Evolutionary conservation across 441 rosid species (phyloP).

Genomic region (Eruca vesicaria): DNA sequence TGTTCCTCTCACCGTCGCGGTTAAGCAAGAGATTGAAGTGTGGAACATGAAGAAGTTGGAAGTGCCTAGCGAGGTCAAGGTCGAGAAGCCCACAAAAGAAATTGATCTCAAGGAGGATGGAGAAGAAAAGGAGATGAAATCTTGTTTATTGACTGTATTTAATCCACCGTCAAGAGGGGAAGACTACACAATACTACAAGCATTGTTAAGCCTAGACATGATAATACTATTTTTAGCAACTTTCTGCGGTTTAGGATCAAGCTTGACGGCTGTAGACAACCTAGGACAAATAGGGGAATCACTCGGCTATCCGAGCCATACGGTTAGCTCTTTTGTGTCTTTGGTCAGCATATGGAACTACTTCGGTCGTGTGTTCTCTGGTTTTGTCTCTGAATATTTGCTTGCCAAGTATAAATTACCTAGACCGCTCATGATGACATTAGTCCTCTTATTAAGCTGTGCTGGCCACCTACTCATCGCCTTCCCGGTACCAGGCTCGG

Average conservation of each 20-base stretch:
- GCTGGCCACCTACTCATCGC: slow-evolving; percentile 71
- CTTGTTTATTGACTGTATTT: slow-evolving; percentile 54
- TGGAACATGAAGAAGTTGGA: slow-evolving; percentile 50
- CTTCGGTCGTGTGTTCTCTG: slow-evolving; percentile 79
- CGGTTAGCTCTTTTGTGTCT: slow-evolving; percentile 68
- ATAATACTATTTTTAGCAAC: slow-evolving; percentile 59
- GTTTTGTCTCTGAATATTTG: slow-evolving; percentile 72
- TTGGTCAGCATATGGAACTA: slow-evolving; percentile 92
- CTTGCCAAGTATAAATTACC: slow-evolving; percentile 59
- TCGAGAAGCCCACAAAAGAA: slow-evolving; percentile 25
- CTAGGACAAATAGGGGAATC: slow-evolving; percentile 92
- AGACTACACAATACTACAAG: slow-evolving; percentile 86
- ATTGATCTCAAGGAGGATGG: not conserved
- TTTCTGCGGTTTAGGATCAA: slow-evolving; percentile 68
- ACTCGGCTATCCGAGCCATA: slow-evolving; percentile 64
- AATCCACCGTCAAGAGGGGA: slow-evolving; percentile 76
- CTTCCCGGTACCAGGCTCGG: slow-evolving; percentile 70
- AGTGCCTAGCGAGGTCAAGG: slow-evolving; percentile 33
- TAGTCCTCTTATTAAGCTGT: slow-evolving; percentile 56
- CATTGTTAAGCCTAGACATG: slow-evolving; percentile 76
- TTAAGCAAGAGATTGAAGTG: slow-evolving; percentile 56
- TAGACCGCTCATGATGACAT: slow-evolving; percentile 72
- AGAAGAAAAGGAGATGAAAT: slow-evolving; percentile 26
- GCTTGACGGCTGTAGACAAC: slow-evolving; percentile 81
- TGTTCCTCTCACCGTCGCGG: slow-evolving; percentile 56